These are phyloP conservation scores for Phytophthora sansomeana DNA, from an alignment of 352 stramenopile species.

Conservation along the genomic window DNA sequence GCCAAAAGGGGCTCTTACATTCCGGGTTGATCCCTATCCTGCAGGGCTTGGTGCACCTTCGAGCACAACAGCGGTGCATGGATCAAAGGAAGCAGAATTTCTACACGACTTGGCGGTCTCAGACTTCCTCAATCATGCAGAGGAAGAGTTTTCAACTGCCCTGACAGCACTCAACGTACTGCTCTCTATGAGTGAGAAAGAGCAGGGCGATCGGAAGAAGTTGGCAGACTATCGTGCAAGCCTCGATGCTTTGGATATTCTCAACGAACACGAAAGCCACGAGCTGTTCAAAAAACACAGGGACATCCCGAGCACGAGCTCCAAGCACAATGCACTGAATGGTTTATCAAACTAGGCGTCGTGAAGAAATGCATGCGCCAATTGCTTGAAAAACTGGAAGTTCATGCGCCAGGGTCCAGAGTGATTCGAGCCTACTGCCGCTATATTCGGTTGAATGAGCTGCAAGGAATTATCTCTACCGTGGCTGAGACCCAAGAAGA, in stretches of 20 bases:
- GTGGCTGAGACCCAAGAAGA: slow-evolving; percentile 22
- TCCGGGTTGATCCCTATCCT: slow-evolving; percentile 33
- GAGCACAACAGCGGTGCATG: slow-evolving; percentile 3
- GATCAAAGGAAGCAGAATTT: slow-evolving; percentile 59
- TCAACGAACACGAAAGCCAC: slow-evolving; percentile 71
- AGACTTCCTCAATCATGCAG: slow-evolving; percentile 75
- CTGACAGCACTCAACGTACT: slow-evolving; percentile 81
- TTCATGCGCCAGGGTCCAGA: slow-evolving; percentile 51
- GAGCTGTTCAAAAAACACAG: slow-evolving; percentile 51
- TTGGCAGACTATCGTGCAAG: slow-evolving; percentile 68
- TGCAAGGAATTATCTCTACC: slow-evolving; percentile 35
- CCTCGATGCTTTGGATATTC: slow-evolving; percentile 71
- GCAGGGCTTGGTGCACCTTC: neutral
- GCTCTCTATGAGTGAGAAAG: slow-evolving; percentile 74
- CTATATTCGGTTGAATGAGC: slow-evolving; percentile 49
- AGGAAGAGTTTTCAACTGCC: slow-evolving; percentile 82
- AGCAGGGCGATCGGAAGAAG: slow-evolving; percentile 59
- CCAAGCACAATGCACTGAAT: slow-evolving; percentile 43
- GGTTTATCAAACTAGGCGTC: slow-evolving; percentile 57
- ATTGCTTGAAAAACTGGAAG: slow-evolving; percentile 64
- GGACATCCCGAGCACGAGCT: slow-evolving; percentile 41
- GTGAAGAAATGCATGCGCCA: slow-evolving; percentile 71
- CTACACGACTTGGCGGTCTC: slow-evolving; percentile 68
- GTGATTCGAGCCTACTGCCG: slow-evolving; percentile 62
- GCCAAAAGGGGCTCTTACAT: slow-evolving; percentile 33